Conservation (phyloP, 2,329 filamentous ascomycete species). For the Cytospora chrysosperma region DNA sequence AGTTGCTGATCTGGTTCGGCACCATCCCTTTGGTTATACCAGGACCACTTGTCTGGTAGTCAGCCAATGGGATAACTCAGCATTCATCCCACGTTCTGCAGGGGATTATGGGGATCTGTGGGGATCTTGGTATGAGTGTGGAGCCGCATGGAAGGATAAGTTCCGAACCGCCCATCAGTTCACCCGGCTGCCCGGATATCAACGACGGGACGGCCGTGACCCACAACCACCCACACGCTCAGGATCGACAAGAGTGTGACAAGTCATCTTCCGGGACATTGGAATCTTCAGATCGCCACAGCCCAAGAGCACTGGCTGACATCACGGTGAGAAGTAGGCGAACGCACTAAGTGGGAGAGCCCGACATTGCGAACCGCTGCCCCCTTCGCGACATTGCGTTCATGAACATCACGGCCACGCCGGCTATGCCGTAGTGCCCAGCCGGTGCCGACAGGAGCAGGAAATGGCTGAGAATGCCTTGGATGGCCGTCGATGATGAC, state of each 20-base stretch:
- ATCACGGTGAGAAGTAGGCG: not conserved
- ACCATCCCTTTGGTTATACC: not conserved
- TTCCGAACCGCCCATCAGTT: conserved; percentile 3
- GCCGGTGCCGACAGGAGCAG: not conserved
- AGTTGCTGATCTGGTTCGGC: not conserved
- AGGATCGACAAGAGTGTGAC: not conserved
- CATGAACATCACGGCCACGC: not conserved
- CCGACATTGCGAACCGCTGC: not conserved
- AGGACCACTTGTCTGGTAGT: not conserved
- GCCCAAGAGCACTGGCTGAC: not conserved
- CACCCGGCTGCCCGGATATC: not conserved
- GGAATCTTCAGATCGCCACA: conserved; percentile 8
- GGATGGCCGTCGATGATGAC: not conserved
- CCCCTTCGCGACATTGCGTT: not conserved
- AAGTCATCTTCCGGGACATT: not conserved
- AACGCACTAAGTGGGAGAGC: not conserved
- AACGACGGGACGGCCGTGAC: conserved; percentile 11
- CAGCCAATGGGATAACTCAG: not conserved
- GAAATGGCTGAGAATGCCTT: not conserved
- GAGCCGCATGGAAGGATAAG: not conserved
- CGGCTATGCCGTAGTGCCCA: not conserved
- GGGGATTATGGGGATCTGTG: not conserved
- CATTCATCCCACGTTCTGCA: not conserved
- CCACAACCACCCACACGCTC: conserved; percentile 1
- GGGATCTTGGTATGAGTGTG: not conserved